Percentiles rank a stretch among this genome's conserved stretches.
These are phyloP conservation scores for Chenopodium album DNA, from an alignment of 148 eudicot genomes.

Conservation along the genomic window DNA sequence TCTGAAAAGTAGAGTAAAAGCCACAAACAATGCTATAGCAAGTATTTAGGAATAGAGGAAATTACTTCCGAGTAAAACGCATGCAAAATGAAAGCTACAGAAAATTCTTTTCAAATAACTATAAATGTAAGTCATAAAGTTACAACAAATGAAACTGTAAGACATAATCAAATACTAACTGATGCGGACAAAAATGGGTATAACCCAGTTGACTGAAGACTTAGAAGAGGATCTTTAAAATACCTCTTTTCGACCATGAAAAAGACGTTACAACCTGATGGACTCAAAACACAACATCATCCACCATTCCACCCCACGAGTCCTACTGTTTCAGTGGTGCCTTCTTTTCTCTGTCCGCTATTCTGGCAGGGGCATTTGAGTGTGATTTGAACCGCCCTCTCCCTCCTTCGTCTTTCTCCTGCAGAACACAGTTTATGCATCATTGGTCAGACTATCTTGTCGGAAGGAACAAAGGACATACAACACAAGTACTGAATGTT, in stretches of 20 bases:
- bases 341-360: slow-evolving; percentile 90
- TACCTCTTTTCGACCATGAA: not conserved
- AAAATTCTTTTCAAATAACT: not conserved
- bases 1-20: no score
- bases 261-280: slow-evolving; percentile 7
- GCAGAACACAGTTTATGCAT: slow-evolving; percentile 9
- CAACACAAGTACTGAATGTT: not conserved
- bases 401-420: slow-evolving; percentile 90
- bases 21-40: not conserved
- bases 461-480: not conserved
- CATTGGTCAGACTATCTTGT: not conserved
- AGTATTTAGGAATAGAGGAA: not conserved
- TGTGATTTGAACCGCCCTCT: slow-evolving; percentile 97
- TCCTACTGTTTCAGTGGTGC: slow-evolving; percentile 72
- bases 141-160: slow-evolving; percentile 21
- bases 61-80: not conserved
- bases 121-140: not conserved
- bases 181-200: slow-evolving; percentile 18
- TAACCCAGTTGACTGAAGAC: slow-evolving; percentile 10
- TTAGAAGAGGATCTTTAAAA: not conserved
- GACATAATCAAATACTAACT: not conserved
- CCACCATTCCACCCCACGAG: not conserved
- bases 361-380: slow-evolving; percentile 74
- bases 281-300: not conserved
- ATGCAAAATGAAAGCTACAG: not conserved